Conservation (phyloP, 2,329 filamentous ascomycete species). For the Ascocoryne sarcoides region DNA sequence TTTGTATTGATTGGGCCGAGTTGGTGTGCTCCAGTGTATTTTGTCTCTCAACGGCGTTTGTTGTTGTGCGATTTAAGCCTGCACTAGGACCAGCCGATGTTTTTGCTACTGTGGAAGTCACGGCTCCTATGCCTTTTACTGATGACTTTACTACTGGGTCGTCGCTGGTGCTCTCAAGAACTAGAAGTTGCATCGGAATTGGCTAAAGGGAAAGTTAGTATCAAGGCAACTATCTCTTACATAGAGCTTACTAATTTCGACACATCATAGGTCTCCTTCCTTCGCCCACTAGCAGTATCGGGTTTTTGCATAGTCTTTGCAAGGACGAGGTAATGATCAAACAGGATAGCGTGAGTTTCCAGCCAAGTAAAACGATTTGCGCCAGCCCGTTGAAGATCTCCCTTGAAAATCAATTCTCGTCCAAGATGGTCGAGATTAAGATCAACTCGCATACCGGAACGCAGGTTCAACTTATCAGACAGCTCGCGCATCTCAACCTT, state of each 20-base stretch:
- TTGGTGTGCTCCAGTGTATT: conserved; percentile 58
- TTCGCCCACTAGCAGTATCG: conserved; percentile 62
- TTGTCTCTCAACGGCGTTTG: conserved; percentile 35
- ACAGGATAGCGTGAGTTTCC: conserved; percentile 85
- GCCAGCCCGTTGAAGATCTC: conserved; percentile 81
- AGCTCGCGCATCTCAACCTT: conserved; percentile 85
- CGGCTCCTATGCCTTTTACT: conserved; percentile 48
- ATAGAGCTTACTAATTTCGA: conserved; percentile 64
- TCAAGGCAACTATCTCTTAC: too few relatives aligned
- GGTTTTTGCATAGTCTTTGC: conserved; percentile 66
- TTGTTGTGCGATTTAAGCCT: conserved; percentile 34
- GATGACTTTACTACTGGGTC: conserved; percentile 77
- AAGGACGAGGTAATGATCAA: conserved; percentile 93
- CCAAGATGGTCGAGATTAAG: conserved; percentile 93
- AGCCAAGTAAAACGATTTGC: conserved; percentile 87
- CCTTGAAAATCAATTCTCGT: conserved; percentile 78
- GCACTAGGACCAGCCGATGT: conserved; percentile 52
- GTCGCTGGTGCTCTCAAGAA: conserved; percentile 86
- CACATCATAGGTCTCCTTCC: conserved; percentile 80
- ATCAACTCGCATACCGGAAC: conserved; percentile 78
- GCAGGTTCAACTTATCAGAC: conserved; percentile 70
- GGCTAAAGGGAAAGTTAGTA: conserved; percentile 55
- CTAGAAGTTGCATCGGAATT: conserved; percentile 92
- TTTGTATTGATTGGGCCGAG: conserved; percentile 57
- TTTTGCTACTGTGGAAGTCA: conserved; percentile 49